Evolutionary conservation across 1,139 yeast genomes (phyloP), one percentile per base, ranked within the genome.

Genomic region (Taphrina pruni): DNA sequence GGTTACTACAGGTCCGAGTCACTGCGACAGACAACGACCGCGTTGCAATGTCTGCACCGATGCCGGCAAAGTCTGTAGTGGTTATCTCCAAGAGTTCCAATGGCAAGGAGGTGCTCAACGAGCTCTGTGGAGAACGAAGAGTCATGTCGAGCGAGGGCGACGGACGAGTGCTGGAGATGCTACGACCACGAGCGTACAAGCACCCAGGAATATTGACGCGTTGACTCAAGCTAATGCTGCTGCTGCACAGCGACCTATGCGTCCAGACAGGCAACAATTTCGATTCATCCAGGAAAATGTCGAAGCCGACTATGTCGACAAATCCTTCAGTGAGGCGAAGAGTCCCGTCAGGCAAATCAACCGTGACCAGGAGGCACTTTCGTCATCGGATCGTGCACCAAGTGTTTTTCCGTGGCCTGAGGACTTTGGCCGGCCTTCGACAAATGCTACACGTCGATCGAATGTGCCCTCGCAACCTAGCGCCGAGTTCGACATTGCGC

Each of bases 21-120:
- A 50, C 36, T 54, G 57, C 48, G 60, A 56, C 14, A 38, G 60
- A 38, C 60, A 56, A 41, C 21, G 60, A 17, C 60, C 60, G 12
- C 60, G 60, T 20, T 56, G 60, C 36, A 56, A 56, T 17, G 60
- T 56, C 46, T 56, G 60, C 14, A 56, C 60, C 17, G 50, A 56
- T 35, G 60, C 60, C 17, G 60, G 60, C 6, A 35, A 39, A 6
- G 50, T 56, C 26, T 56, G 60, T 21, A 56, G 48, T 35, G 60
- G 60, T 14, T 56, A 56, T 21, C 60, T 38, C 6, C 60, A 56
- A 20, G 48, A 56, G 20, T 39, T 56, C 17, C 60, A 56, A 35
- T 56, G 60, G 60, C 60, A 56, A 35, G 60, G 60, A 2, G 60
- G 60, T 21, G 60, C 60, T 17, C 43, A 35, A 6, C 39, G 60